Base-by-base conservation (phyloP, 2,329 filamentous ascomycete genomes). In the Microcyclosporella mali region DNA sequence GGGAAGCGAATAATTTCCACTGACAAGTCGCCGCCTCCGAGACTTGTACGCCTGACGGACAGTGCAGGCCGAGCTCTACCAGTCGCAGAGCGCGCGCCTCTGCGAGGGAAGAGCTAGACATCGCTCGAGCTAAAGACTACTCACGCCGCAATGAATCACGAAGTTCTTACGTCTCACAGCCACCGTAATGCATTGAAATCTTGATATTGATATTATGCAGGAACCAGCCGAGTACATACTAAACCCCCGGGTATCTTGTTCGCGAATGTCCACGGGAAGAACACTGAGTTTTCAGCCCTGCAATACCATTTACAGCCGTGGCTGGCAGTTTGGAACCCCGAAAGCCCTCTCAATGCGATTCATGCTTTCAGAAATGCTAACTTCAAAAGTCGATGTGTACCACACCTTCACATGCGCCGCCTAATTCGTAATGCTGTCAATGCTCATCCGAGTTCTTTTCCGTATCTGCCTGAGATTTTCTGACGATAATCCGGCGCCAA, bases 11-110 rank as follows among this genome's bases (percentile, higher is more conserved):
- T 59, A 14, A 45, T 27, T 12, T 46, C 47, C n/a, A 47, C 43
- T 30, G 33, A 40, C 33, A 37, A 43, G 7, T 55, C 53, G 25
- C 60, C 60, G 15, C 60, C 60, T 27, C 52, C 56, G 10, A 33
- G 58, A 19, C 36, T 61, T 21, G 60, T 60, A 7, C 55, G 42
- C 38, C 48, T 67, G 53, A 65, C 58, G 45, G 67, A 70, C 45
- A 66, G 60, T 37, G 62, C 56, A 56, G 66, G 67, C 45, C 59
- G 68, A 52, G 56, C 63, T 41, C 57, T 72, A 49, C 69, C 69
- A 36, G 56, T 62, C 43, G 65, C 68, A 42, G 69, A 72, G 51
- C 61, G 69, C 52, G 70, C 69, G 45, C 69, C 69, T 25, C 41
- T 70, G 44, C 67, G 68, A 10, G 57, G 44, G 16, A 45, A 34